Evolutionary conservation across 371 early-diverging fungal species (phyloP), one percentile per base, ranked within the genome.

Genomic region (Catenaria anguillulae): DNA sequence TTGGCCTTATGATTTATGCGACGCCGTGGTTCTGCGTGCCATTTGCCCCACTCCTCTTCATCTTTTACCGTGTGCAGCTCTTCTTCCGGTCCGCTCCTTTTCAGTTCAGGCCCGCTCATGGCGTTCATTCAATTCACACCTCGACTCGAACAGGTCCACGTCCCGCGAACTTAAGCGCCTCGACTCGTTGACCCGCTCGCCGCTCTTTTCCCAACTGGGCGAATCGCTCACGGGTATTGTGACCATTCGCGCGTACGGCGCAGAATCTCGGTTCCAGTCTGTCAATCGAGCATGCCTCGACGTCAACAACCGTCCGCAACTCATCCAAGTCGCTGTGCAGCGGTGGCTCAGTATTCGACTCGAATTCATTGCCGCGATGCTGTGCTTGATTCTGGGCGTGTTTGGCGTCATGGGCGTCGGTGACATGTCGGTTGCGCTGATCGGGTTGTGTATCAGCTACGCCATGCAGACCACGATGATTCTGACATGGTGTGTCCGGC

Each of bases 241-340:
- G 3, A 87, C 89, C 2, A 88, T 93, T 50, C 84, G 94, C 42
- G 90, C 94, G 2, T 92, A 85, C 73, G 72, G 23, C n/a, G 56
- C 15, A 10, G 26, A 56, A 24, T 8, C 1, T 10, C 34, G 24
- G 23, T 56, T 56, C 10, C 2, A n/a, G 5, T 5, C 15, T 1
- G 8, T 10, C 5, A 23, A 24, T 24, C 10, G 23, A 10, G 21
- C n/a, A 1, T 23, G 31, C 24, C 2, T 56, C 1, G 56, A 56
- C 35, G 56, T 21, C 34, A 56, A 56, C 37, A 56, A 56, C 56
- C 35, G 37, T 24, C 24, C 24, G 24, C 10, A 23, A 8, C 31
- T n/a, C 23, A 23, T 56, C 35, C 21, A 21, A 36, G 31, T 56
- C 26, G n/a, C 23, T n/a, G 24, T 10, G 19, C 35, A 33, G 56